phyloP scores from a whole-genome alignment of 257 asterid species.

The Thymus quinquecostatus region DNA sequence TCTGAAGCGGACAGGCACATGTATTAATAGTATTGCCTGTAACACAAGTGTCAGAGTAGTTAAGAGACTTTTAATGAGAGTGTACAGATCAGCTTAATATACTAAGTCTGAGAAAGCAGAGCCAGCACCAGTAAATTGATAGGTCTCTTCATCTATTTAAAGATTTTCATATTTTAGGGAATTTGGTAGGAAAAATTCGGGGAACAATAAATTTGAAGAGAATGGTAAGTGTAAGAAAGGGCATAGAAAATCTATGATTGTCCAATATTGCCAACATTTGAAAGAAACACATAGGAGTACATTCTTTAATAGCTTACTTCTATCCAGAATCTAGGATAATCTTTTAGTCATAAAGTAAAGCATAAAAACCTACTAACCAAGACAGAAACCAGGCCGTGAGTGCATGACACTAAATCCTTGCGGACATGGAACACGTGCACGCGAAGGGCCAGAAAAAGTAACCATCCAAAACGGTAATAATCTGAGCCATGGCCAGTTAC shows the following conservation, averaged over 20 bases:
- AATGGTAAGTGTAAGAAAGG: not conserved
- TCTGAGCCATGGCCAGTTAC: slow-evolving; percentile 37
- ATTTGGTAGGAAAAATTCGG: not conserved
- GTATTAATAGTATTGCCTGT: slow-evolving; percentile 87
- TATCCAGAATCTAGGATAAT: slow-evolving; percentile 12
- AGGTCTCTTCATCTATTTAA: not conserved
- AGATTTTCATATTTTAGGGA: not conserved
- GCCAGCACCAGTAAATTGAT: slow-evolving; percentile 19
- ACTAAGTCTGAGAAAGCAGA: slow-evolving; percentile 7
- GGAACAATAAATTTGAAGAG: not conserved
- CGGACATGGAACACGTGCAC: slow-evolving; percentile 66
- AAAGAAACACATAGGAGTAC: slow-evolving; percentile 8
- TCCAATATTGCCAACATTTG: not conserved
- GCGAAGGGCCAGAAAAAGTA: slow-evolving; percentile 85
- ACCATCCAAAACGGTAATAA: slow-evolving; percentile 96
- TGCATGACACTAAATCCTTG: slow-evolving; percentile 87
- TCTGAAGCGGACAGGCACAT: slow-evolving; percentile 72
- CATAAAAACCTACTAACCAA: slow-evolving; percentile 65
- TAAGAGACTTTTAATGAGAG: slow-evolving; percentile 3
- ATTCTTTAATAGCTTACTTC: slow-evolving; percentile 13
- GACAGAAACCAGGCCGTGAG: slow-evolving; percentile 83
- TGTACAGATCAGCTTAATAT: not conserved
- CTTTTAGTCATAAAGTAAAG: slow-evolving; percentile 22
- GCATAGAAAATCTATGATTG: not conserved
- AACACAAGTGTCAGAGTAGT: slow-evolving; percentile 31